phyloP scores from a whole-genome alignment of 225 moss, liverwort and hornwort species.

The Climacium dendroides region DNA sequence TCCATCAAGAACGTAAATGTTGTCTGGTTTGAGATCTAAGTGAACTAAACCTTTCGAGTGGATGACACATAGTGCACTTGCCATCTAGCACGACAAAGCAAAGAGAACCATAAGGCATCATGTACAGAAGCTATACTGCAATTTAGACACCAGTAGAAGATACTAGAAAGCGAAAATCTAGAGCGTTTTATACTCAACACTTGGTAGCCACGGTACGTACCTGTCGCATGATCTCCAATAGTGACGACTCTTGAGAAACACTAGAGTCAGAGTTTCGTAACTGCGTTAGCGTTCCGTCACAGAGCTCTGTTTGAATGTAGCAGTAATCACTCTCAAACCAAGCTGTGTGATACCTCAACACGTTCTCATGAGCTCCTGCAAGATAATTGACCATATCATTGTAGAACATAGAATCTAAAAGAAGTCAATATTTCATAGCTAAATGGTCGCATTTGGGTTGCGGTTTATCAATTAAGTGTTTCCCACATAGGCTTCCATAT shows the following conservation, averaged over 20 bases:
- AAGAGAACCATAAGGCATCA: neutral
- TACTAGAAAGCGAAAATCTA: neutral
- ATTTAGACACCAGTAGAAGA: neutral
- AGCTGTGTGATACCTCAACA: constrained; percentile 77
- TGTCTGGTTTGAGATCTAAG: constrained; percentile 97
- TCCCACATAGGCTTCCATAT: neutral
- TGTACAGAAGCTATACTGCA: neutral
- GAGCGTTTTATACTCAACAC: neutral
- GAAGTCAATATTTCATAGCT: neutral
- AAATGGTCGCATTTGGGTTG: neutral
- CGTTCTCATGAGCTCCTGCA: constrained; percentile 70
- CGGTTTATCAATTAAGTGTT: neutral
- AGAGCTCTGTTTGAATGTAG: constrained; percentile 90
- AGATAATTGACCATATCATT: neutral
- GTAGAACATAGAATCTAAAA: neutral
- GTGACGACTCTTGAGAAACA: constrained; percentile 46
- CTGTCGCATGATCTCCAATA: constrained; percentile 73
- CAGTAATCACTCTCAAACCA: constrained; percentile 97
- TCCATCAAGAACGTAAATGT: constrained; percentile 65
- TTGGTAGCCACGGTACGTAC: neutral
- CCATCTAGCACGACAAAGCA: constrained; percentile 31
- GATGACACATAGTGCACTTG: constrained; percentile 53
- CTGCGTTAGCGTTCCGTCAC: constrained; percentile 51
- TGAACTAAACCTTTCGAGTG: constrained; percentile 68
- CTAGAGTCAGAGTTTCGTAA: constrained; percentile 45